Percentiles rank a stretch among this genome's conserved stretches.
Evolutionary conservation across 108 stramenopile species (phyloP).

Genomic region (Licmophora abbreviata): DNA sequence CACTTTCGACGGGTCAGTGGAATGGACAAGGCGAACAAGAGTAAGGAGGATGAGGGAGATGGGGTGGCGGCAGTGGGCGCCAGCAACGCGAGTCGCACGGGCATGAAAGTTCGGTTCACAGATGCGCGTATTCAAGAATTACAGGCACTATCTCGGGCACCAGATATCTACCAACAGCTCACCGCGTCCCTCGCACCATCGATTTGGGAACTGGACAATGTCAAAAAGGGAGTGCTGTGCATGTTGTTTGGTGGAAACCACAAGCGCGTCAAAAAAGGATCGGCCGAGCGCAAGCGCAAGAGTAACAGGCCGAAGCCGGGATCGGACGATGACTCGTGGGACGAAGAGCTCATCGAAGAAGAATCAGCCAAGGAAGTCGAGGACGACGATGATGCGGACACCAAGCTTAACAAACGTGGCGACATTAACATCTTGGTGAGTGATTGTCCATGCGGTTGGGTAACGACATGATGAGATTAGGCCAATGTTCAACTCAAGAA

Average conservation of each 20-base stretch:
- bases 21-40: constrained; percentile 25
- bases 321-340: constrained; percentile 18
- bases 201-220: constrained; percentile 98
- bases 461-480: too few species aligned
- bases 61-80: constrained; percentile 13
- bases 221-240: constrained; percentile 96
- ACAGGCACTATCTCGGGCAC: constrained; percentile 43
- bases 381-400: too few species aligned
- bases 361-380: not conserved
- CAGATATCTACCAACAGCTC: constrained; percentile 85
- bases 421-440: constrained; percentile 98
- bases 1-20: constrained; percentile 80
- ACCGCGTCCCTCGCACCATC: constrained; percentile 89
- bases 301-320: constrained; percentile 22
- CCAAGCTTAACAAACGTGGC: constrained; percentile 80
- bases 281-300: constrained; percentile 24
- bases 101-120: constrained; percentile 16
- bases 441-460: too few species aligned
- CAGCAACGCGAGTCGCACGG: constrained; percentile 3
- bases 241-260: constrained; percentile 97
- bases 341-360: constrained; percentile 20
- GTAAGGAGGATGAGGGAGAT: constrained; percentile 15
- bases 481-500: too few species aligned
- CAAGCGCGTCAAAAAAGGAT: constrained; percentile 35
- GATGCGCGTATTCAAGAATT: constrained; percentile 65